These are phyloP conservation scores for Reticulascus tulasneorum DNA, from an alignment of 2,329 filamentous ascomycete genomes.

Conservation along the genomic window DNA sequence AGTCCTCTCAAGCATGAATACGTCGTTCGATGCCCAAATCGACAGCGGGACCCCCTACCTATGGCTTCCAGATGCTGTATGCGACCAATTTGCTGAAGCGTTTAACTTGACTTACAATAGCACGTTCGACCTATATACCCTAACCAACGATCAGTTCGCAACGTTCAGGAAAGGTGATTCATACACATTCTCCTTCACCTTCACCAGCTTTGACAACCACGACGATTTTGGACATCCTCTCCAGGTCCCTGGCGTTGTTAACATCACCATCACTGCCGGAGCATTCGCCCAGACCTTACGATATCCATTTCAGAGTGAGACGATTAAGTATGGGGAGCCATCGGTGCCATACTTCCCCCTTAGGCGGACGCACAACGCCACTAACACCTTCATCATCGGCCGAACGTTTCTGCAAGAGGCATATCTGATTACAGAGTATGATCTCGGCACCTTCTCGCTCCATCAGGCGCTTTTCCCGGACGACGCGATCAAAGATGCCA, in stretches of 20 bases:
- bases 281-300: slow-evolving; percentile 47
- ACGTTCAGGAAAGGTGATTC: slow-evolving; percentile 38
- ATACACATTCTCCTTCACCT: slow-evolving; percentile 52
- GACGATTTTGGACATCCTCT: slow-evolving; percentile 48
- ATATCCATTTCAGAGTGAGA: slow-evolving; percentile 42
- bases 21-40: slow-evolving; percentile 49
- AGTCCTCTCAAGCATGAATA: slow-evolving; percentile 40
- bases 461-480: slow-evolving; percentile 52
- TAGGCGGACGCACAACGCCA: slow-evolving; percentile 46
- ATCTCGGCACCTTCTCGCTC: slow-evolving; percentile 48
- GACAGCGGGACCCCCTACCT: slow-evolving; percentile 63
- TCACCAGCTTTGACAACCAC: slow-evolving; percentile 52
- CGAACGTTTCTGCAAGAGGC: slow-evolving; percentile 68
- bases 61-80: slow-evolving; percentile 58
- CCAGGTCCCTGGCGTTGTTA: slow-evolving; percentile 47
- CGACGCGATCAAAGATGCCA: slow-evolving; percentile 33
- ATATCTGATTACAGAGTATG: slow-evolving; percentile 55
- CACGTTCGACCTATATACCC: slow-evolving; percentile 59
- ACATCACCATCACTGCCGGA: slow-evolving; percentile 49
- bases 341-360: slow-evolving; percentile 63
- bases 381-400: slow-evolving; percentile 54
- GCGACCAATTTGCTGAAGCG: slow-evolving; percentile 59
- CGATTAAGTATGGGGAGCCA: slow-evolving; percentile 39
- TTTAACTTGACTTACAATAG: slow-evolving; percentile 65
- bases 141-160: slow-evolving; percentile 53